phyloP scores from a whole-genome alignment of 202 grass and related monocot species.

The Hordeum pubiflorum region DNA sequence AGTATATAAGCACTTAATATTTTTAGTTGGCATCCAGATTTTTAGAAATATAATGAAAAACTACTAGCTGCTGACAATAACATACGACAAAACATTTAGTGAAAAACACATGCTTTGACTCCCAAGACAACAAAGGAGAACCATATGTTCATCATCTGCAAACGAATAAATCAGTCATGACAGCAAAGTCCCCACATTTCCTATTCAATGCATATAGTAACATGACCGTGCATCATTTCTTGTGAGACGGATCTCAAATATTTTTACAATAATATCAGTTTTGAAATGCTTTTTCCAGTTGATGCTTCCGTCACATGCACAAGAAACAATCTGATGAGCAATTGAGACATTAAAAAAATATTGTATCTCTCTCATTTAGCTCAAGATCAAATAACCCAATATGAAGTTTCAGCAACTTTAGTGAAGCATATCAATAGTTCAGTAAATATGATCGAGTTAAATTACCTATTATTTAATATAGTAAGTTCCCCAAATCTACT shows the following conservation, averaged over 20 bases:
- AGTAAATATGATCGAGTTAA: neutral
- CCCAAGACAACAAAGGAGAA: neutral
- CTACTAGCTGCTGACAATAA: too few relatives aligned
- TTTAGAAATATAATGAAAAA: too few relatives aligned
- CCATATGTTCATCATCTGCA: neutral
- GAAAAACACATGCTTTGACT: neutral
- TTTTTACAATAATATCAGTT: neutral
- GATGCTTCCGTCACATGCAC: neutral
- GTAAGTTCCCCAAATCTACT: neutral
- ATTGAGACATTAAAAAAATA: neutral
- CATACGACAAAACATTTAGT: too few relatives aligned
- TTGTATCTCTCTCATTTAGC: neutral
- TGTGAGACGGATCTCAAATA: neutral
- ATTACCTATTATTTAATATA: neutral
- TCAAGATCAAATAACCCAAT: neutral
- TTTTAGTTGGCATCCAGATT: too few relatives aligned
- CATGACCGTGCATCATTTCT: neutral
- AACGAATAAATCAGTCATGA: neutral
- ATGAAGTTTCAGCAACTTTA: neutral
- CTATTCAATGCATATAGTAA: neutral
- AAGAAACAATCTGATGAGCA: neutral
- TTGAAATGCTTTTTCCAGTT: neutral
- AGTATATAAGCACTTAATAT: too few relatives aligned
- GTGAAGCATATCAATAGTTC: neutral
- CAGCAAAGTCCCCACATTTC: neutral